Percentiles rank a stretch among this genome's conserved stretches.
phyloP scores from a whole-genome alignment of 2,329 filamentous ascomycete genomes.

The Chrysoporthe puriensis region DNA sequence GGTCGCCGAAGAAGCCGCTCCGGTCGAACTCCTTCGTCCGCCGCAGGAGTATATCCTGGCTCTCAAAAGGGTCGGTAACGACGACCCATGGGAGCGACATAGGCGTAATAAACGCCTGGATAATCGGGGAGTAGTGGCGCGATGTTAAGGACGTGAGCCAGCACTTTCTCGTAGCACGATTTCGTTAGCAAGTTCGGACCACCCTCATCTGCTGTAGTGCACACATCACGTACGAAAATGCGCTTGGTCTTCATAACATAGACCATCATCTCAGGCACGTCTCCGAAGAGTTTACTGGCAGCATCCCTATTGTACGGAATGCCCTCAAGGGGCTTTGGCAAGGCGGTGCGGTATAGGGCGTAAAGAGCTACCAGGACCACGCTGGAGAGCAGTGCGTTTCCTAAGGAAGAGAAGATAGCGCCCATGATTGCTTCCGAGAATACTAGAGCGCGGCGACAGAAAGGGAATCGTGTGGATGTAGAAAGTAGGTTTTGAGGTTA shows the following conservation, averaged over 20 bases:
- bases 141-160: constrained; percentile 38
- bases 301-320: constrained; percentile 50
- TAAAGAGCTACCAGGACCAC: constrained; percentile 6
- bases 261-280: constrained; percentile 45
- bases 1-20: constrained; percentile 14
- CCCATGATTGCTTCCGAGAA: constrained; percentile 1
- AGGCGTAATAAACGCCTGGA: constrained; percentile 52
- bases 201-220: background rate
- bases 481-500: no score
- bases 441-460: background rate
- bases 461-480: no score
- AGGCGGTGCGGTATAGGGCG: constrained; percentile 29
- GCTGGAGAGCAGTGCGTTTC: background rate
- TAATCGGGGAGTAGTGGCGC: constrained; percentile 44
- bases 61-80: constrained; percentile 31
- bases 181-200: background rate
- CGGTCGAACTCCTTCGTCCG: constrained; percentile 31
- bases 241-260: constrained; percentile 40
- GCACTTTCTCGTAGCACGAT: constrained; percentile 30
- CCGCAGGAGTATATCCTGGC: constrained; percentile 32
- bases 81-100: constrained; percentile 33
- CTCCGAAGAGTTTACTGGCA: constrained; percentile 43
- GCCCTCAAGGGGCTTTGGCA: constrained; percentile 48
- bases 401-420: background rate
- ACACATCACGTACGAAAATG: constrained; percentile 35